Conservation (phyloP, 2,329 filamentous ascomycete species). For the Cercospora beticola region DNA sequence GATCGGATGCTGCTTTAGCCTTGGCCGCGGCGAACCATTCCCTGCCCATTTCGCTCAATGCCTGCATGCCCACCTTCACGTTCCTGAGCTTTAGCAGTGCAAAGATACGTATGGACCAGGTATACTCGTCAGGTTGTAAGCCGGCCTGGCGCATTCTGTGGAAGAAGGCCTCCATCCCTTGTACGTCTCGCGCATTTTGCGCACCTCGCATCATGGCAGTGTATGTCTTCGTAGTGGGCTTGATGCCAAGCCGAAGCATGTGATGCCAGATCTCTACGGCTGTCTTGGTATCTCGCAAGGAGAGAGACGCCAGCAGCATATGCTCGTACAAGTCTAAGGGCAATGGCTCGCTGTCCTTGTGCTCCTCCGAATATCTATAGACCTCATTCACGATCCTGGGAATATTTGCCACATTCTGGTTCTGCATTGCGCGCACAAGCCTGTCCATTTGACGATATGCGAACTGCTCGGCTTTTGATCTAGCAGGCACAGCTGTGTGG, state of each 20-base stretch:
- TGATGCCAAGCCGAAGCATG: conserved; percentile 55
- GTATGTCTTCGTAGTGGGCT: conserved; percentile 66
- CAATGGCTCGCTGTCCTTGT: conserved; percentile 14
- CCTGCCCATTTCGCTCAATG: conserved; percentile 65
- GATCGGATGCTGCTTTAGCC: conserved; percentile 20
- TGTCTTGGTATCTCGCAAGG: conserved; percentile 42
- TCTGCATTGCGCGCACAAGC: conserved; percentile 15
- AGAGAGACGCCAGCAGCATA: conserved; percentile 51
- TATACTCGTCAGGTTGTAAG: conserved; percentile 60
- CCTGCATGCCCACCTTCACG: conserved; percentile 59
- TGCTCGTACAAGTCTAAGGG: conserved; percentile 38
- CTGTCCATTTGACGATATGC: conserved; percentile 8
- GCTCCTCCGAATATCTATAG: conserved; percentile 7
- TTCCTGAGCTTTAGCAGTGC: conserved; percentile 57
- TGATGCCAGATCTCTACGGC: conserved; percentile 59
- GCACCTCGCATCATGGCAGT: conserved; percentile 72
- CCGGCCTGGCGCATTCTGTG: conserved; percentile 58
- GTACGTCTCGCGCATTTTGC: conserved; percentile 57
- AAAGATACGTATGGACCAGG: conserved; percentile 71
- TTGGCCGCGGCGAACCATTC: conserved; percentile 53
- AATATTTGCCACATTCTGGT: neutral
- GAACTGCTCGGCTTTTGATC: conserved; percentile 12
- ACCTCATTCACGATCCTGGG: conserved; percentile 15
- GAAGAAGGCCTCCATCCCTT: conserved; percentile 69
- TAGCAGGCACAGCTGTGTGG: neutral